Evolutionary conservation across 2,329 filamentous ascomycete species (phyloP).

Genomic region (Pestalotiopsis sp.): DNA sequence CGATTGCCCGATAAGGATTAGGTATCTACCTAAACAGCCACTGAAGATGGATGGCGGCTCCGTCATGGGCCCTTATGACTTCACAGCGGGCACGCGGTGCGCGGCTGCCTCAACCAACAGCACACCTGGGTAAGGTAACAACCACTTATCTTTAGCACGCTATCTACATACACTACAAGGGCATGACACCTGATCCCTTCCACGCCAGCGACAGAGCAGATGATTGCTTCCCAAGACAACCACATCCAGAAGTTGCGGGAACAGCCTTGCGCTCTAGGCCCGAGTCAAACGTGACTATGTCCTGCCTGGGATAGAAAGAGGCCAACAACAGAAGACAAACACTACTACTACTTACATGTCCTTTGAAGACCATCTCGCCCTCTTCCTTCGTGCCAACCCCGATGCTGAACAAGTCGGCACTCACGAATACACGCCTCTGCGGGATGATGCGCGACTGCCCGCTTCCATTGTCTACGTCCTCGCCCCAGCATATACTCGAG

Average conservation of each 20-base stretch:
- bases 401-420: neutral
- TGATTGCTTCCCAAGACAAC: constrained; percentile 12
- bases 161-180: neutral
- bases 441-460: constrained; percentile 2
- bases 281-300: neutral
- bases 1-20: neutral
- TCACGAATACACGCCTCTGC: neutral
- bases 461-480: neutral
- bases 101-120: constrained; percentile 11
- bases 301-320: neutral
- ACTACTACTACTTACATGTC: neutral
- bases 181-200: constrained; percentile 10
- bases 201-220: constrained; percentile 6
- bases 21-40: neutral
- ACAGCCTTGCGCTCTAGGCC: neutral
- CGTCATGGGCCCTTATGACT: neutral
- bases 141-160: neutral
- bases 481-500: neutral
- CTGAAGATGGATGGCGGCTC: neutral
- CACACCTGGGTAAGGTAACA: neutral
- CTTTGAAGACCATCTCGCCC: neutral
- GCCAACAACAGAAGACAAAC: neutral
- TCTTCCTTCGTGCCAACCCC: neutral
- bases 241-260: neutral
- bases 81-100: constrained; percentile 13